These are phyloP conservation scores for Elaphomyces granulatus DNA, from an alignment of 495 filamentous ascomycete genomes.

Conservation along the genomic window DNA sequence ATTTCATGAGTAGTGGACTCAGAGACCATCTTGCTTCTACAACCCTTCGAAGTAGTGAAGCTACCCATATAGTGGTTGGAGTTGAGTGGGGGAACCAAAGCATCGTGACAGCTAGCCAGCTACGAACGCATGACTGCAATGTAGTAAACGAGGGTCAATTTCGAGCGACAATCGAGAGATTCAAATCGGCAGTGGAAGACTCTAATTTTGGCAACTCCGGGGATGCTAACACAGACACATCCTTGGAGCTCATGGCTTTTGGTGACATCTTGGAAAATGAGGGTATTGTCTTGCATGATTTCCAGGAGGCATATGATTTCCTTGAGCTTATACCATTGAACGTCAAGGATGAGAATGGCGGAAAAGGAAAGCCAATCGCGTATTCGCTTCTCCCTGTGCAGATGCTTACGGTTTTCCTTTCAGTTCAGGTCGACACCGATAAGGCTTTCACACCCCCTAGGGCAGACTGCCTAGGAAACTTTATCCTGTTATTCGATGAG, in stretches of 20 bases:
- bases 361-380: slow-evolving; percentile 13
- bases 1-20: slow-evolving; percentile 4
- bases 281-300: slow-evolving; percentile 7
- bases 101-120: too few species aligned
- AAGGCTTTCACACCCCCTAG: too few species aligned
- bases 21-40: slow-evolving; percentile 1
- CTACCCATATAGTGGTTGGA: too few species aligned
- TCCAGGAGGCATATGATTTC: slow-evolving; percentile 10
- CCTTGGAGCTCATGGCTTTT: slow-evolving; percentile 10
- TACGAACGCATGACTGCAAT: slow-evolving; percentile 14
- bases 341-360: slow-evolving; percentile 9
- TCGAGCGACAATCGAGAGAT: slow-evolving; percentile 3
- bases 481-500: too few species aligned
- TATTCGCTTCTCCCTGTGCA: slow-evolving; percentile 14
- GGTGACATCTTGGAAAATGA: slow-evolving; percentile 8
- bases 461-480: too few species aligned
- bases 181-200: slow-evolving; percentile 6
- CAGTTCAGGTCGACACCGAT: too few species aligned
- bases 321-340: slow-evolving; percentile 9
- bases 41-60: slow-evolving; percentile 2
- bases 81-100: too few species aligned
- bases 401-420: too few species aligned
- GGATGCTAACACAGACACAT: background rate
- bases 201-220: too few species aligned
- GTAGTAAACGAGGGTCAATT: slow-evolving; percentile 7